Percentiles rank a stretch among this genome's conserved stretches.
These are phyloP conservation scores for Bertia moriformis DNA, from an alignment of 2,329 filamentous ascomycete species.

Conservation along the genomic window DNA sequence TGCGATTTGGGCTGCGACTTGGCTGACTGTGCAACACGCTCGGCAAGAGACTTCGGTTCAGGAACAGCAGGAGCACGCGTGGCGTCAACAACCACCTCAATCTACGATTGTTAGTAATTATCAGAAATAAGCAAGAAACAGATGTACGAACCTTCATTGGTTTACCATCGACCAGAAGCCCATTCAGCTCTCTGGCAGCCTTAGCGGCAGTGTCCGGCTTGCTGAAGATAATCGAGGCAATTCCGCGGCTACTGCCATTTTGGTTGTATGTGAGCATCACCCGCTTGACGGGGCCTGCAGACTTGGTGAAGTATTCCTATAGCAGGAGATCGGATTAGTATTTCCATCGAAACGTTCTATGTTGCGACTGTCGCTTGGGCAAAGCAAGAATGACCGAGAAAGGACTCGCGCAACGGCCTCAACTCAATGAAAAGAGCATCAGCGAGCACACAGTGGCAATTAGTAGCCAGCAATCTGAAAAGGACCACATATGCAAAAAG, in stretches of 20 bases:
- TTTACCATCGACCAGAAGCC: constrained; percentile 47
- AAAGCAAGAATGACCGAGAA: too few species aligned
- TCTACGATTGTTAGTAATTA: constrained; percentile 17
- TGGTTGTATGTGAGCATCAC: constrained; percentile 53
- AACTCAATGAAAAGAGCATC: neutral
- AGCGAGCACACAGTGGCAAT: constrained; percentile 1
- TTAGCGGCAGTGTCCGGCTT: constrained; percentile 42
- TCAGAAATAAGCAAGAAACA: neutral
- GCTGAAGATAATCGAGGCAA: constrained; percentile 47
- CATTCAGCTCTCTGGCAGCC: constrained; percentile 45
- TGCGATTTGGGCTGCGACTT: neutral
- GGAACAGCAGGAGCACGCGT: neutral
- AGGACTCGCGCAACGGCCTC: neutral
- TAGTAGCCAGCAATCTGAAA: too few species aligned
- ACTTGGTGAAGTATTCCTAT: constrained; percentile 56
- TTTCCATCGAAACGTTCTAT: neutral
- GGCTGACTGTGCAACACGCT: constrained; percentile 35
- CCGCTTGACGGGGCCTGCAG: constrained; percentile 48
- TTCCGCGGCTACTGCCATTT: constrained; percentile 49
- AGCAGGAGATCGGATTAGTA: constrained; percentile 17
- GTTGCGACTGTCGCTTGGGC: too few species aligned
- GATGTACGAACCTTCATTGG: constrained; percentile 41
- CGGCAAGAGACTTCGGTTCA: constrained; percentile 21
- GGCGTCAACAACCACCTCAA: constrained; percentile 46
- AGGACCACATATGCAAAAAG: too few species aligned